phyloP scores from a whole-genome alignment of 345 rosid species.

The Clausena lansium region DNA sequence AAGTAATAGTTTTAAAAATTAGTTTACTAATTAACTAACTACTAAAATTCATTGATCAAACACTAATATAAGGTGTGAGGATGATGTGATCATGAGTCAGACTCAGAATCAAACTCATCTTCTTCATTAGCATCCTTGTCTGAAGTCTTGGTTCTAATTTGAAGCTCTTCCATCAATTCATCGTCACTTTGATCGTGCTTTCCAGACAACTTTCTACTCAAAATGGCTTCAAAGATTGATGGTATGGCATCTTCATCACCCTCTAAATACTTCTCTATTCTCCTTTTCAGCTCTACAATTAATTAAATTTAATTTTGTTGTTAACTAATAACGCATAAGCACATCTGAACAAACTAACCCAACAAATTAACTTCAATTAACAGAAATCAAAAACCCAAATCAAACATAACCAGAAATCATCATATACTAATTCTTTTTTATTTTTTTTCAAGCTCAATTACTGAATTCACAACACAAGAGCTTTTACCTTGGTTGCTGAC shows the following conservation, averaged over 20 bases:
- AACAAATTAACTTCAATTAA: background rate
- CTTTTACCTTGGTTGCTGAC: slow-evolving; percentile 43
- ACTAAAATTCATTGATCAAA: background rate
- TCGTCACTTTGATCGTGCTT: slow-evolving; percentile 53
- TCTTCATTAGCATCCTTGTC: background rate
- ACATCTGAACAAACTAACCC: slow-evolving; percentile 20
- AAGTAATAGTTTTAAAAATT: too few species aligned
- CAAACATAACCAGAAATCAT: too few species aligned
- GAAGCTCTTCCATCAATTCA: background rate
- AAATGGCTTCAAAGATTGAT: slow-evolving; percentile 52
- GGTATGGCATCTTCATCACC: slow-evolving; percentile 64
- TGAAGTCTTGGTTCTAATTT: background rate
- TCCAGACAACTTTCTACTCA: slow-evolving; percentile 64
- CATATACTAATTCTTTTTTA: background rate
- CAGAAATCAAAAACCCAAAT: background rate
- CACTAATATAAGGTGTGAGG: background rate
- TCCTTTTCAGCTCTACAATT: slow-evolving; percentile 51
- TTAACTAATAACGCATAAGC: too few species aligned
- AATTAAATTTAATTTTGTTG: background rate
- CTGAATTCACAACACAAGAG: too few species aligned
- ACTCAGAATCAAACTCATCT: slow-evolving; percentile 19
- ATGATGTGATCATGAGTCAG: background rate
- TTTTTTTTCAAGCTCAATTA: too few species aligned
- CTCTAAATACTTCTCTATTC: slow-evolving; percentile 44
- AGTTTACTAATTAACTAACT: too few species aligned